These are phyloP conservation scores for Leccinum disarticulatum DNA, from an alignment of 768 basidiomycete genomes.

Conservation along the genomic window DNA sequence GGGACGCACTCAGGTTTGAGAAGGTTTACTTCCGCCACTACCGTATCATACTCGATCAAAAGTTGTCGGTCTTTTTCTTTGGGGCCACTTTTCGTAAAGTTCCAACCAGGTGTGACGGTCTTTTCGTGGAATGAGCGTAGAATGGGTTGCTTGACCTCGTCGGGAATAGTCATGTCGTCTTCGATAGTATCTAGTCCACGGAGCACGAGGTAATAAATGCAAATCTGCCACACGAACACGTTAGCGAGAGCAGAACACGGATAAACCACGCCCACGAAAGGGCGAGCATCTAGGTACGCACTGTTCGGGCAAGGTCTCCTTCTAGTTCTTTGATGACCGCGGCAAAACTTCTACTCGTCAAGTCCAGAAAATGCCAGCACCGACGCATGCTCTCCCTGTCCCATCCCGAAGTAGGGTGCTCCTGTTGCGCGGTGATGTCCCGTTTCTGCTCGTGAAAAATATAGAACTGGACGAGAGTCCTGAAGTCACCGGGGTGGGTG, in stretches of 20 bases:
- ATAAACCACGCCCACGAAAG: neutral
- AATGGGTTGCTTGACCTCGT: constrained; percentile 81
- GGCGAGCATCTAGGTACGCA: constrained; percentile 43
- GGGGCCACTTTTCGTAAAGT: constrained; percentile 76
- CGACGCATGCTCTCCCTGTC: constrained; percentile 81
- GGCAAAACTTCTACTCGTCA: constrained; percentile 86
- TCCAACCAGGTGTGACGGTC: constrained; percentile 83
- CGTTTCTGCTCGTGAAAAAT: constrained; percentile 80
- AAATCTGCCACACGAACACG: constrained; percentile 57
- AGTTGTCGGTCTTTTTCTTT: constrained; percentile 87
- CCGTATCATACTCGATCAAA: constrained; percentile 76
- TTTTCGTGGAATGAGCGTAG: constrained; percentile 80
- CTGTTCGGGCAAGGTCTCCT: constrained; percentile 89
- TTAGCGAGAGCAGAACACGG: neutral
- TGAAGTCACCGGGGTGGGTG: constrained; percentile 83
- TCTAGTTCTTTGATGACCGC: constrained; percentile 96
- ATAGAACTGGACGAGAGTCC: constrained; percentile 78
- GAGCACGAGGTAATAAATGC: constrained; percentile 92
- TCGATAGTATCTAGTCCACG: constrained; percentile 96
- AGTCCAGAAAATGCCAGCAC: constrained; percentile 89
- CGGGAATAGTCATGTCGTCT: constrained; percentile 96
- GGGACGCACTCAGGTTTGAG: constrained; percentile 57
- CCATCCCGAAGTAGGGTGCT: constrained; percentile 83
- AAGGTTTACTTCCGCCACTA: constrained; percentile 76
- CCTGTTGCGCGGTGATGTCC: constrained; percentile 73